These are phyloP conservation scores for Musa beccarii DNA, from an alignment of 176 grass and related monocot genomes.

Conservation along the genomic window DNA sequence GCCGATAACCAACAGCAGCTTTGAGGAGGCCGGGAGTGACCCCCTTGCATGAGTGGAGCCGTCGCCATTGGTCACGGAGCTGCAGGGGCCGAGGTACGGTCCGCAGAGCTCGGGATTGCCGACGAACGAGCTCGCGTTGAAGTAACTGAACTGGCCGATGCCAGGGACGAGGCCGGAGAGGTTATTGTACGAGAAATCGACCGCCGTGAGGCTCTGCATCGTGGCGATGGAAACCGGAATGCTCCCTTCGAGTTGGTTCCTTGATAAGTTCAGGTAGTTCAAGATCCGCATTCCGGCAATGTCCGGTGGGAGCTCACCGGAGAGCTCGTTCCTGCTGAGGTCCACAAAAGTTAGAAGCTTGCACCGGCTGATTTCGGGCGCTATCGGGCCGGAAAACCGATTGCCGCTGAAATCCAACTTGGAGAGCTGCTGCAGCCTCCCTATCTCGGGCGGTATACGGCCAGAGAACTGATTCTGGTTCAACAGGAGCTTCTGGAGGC, in stretches of 20 bases:
- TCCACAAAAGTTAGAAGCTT: slow-evolving; percentile 23
- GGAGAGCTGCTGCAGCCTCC: slow-evolving; percentile 19
- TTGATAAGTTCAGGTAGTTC: slow-evolving; percentile 15
- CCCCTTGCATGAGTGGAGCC: slow-evolving; percentile 20
- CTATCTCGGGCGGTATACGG: slow-evolving; percentile 23
- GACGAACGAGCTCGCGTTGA: slow-evolving; percentile 79
- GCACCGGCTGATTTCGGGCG: slow-evolving; percentile 3
- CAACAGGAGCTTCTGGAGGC: slow-evolving; percentile 15
- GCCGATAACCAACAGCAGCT: slow-evolving; percentile 63
- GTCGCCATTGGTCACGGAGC: background rate
- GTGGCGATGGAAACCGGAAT: slow-evolving; percentile 25
- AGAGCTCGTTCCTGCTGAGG: slow-evolving; percentile 21
- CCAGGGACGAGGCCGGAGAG: slow-evolving; percentile 51
- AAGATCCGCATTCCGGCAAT: slow-evolving; percentile 23
- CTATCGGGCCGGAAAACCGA: slow-evolving; percentile 21
- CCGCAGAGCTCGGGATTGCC: slow-evolving; percentile 70
- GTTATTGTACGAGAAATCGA: slow-evolving; percentile 66
- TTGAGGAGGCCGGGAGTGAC: slow-evolving; percentile 58
- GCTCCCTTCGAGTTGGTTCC: slow-evolving; percentile 25
- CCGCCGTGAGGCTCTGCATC: slow-evolving; percentile 21
- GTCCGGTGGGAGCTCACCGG: slow-evolving; percentile 25
- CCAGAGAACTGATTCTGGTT: slow-evolving; percentile 22
- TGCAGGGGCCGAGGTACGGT: slow-evolving; percentile 54
- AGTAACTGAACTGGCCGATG: slow-evolving; percentile 90
- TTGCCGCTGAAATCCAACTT: slow-evolving; percentile 26